These are phyloP conservation scores for Tetrapisispora fleetii DNA, from an alignment of 805 yeast species.

Conservation along the genomic window DNA sequence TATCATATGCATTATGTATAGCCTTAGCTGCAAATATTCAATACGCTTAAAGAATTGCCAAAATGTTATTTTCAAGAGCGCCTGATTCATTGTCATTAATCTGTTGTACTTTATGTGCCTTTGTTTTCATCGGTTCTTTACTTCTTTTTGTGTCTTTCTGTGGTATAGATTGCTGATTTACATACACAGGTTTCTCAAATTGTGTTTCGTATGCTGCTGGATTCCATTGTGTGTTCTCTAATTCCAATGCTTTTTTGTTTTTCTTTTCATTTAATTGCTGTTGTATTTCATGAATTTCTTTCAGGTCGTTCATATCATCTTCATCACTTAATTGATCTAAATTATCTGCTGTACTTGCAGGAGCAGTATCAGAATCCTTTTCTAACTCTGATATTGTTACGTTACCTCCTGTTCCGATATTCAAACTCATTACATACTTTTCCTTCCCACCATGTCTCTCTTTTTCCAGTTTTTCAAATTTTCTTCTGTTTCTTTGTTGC, in stretches of 20 bases:
- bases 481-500: constrained; percentile 68
- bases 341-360: constrained; percentile 25
- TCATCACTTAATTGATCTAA: constrained; percentile 31
- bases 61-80: constrained; percentile 22
- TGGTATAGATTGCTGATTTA: constrained; percentile 6
- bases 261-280: constrained; percentile 13
- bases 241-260: constrained; percentile 10
- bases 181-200: constrained; percentile 47
- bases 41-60: constrained; percentile 18
- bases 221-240: constrained; percentile 47
- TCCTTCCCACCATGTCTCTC: constrained; percentile 61
- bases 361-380: constrained; percentile 14
- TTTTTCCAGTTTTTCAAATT: constrained; percentile 47
- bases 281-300: constrained; percentile 20
- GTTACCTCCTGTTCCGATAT: constrained; percentile 66
- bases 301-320: constrained; percentile 28
- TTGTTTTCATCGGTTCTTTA: not conserved
- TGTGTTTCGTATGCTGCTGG: constrained; percentile 41
- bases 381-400: constrained; percentile 49
- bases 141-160: not conserved
- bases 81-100: constrained; percentile 7
- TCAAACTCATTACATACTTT: constrained; percentile 63
- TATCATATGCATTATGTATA: constrained; percentile 1
- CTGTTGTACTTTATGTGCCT: constrained; percentile 20
- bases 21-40: not conserved